A percentile compares a stretch with the other conserved stretches of the same genome.
These are phyloP conservation scores for Phytophthora pluvialis DNA, from an alignment of 352 stramenopile genomes.

Conservation along the genomic window DNA sequence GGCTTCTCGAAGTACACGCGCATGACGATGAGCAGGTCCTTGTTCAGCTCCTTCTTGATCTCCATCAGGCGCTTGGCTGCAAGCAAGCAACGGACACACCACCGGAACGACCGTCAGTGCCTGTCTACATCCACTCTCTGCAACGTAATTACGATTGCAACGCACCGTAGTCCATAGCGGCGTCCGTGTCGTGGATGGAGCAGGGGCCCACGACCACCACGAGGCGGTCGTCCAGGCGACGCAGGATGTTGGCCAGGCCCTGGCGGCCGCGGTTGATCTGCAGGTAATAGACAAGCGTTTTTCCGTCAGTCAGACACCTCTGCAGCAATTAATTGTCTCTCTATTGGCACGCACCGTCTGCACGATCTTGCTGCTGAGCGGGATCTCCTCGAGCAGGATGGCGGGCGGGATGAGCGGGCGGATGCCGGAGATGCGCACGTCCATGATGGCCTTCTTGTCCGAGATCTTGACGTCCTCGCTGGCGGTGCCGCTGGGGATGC, in stretches of 20 bases:
- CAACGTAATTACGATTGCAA: neutral
- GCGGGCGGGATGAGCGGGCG: slow-evolving; percentile 87
- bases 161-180: slow-evolving; percentile 85
- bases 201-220: slow-evolving; percentile 87
- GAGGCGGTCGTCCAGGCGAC: slow-evolving; percentile 85
- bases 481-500: slow-evolving; percentile 67
- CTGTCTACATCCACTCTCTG: neutral
- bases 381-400: slow-evolving; percentile 87
- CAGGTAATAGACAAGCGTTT: neutral
- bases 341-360: slow-evolving; percentile 50
- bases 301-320: neutral
- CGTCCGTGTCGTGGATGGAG: slow-evolving; percentile 91
- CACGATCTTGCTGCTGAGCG: slow-evolving; percentile 75
- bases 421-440: slow-evolving; percentile 89
- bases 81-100: neutral
- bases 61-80: slow-evolving; percentile 69
- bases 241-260: slow-evolving; percentile 74
- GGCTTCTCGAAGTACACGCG: slow-evolving; percentile 93
- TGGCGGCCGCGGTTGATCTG: slow-evolving; percentile 79
- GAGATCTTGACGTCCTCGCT: slow-evolving; percentile 85
- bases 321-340: neutral
- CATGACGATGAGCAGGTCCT: slow-evolving; percentile 91
- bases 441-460: slow-evolving; percentile 87
- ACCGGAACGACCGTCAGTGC: slow-evolving; percentile 5
- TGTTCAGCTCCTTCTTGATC: slow-evolving; percentile 74